A percentile compares a stretch with the other conserved stretches of the same genome.
phyloP scores from a whole-genome alignment of 2,329 filamentous ascomycete species.

The Davidsoniella eucalypti region DNA sequence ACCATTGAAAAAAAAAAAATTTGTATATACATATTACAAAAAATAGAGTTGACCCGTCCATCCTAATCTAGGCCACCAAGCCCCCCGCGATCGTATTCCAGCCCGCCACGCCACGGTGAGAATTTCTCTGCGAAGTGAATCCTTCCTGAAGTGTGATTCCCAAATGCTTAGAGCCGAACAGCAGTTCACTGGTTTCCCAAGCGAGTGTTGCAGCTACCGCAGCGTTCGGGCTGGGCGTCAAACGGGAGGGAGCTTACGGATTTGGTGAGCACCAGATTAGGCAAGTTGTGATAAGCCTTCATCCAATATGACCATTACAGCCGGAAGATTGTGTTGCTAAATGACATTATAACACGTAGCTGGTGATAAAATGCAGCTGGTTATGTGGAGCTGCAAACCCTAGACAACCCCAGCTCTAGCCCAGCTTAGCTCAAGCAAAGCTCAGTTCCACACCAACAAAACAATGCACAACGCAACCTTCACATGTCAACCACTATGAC shows the following conservation, averaged over 20 bases:
- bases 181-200: slow-evolving; percentile 47
- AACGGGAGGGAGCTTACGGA: slow-evolving; percentile 36
- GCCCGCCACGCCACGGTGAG: slow-evolving; percentile 54
- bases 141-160: slow-evolving; percentile 55
- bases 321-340: slow-evolving; percentile 17
- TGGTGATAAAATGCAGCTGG: not conserved
- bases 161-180: slow-evolving; percentile 48
- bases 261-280: slow-evolving; percentile 34
- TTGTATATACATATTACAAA: slow-evolving; percentile 19
- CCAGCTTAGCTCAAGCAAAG: too few species aligned
- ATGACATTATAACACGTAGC: not conserved
- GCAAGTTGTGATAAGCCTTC: slow-evolving; percentile 38
- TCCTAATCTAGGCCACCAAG: slow-evolving; percentile 39
- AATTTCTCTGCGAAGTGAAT: slow-evolving; percentile 55
- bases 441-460: too few species aligned
- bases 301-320: slow-evolving; percentile 46
- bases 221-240: slow-evolving; percentile 52
- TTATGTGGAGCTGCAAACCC: too few species aligned
- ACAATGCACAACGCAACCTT: not conserved
- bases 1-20: slow-evolving; percentile 15
- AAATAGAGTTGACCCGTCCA: slow-evolving; percentile 36
- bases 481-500: not conserved
- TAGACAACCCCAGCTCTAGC: too few species aligned
- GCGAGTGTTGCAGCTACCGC: slow-evolving; percentile 48
- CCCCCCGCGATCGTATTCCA: slow-evolving; percentile 50